Evolutionary conservation across 495 filamentous ascomycete species (phyloP), one percentile per base, ranked within the genome.

Genomic region (Diplogelasinospora grovesii): DNA sequence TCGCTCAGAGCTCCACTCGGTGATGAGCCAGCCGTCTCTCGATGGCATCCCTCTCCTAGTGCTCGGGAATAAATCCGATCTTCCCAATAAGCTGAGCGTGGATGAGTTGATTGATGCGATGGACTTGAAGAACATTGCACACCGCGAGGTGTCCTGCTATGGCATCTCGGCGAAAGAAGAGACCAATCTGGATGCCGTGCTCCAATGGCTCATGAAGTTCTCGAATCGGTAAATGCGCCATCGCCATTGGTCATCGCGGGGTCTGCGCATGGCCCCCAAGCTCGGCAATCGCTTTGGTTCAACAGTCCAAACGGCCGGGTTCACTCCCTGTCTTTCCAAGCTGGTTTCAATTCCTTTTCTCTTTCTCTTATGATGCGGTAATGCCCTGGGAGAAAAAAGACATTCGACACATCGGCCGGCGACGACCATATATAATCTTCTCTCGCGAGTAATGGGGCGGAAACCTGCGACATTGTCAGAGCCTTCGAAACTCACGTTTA

Each of bases 161-260:
- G 89, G 92, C 38, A 97, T 98, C 66, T 95, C 88, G 54, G 92
- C 90, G 25, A 95, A 95, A 59, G 90, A 98, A 59, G 92, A 98
- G 66, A 96, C 90, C 22, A 98, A 98, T 64, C 77, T 98, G 49
- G 92, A 98, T 61, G 92, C 89, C 4, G 92, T 98, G 25, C 64
- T 98, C 55, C 86, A 95, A 57, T 98, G 93, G 90, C 68, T 98
- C 60, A 89, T 98, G 64, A 89, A 87, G 36, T 81, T 84, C 41
- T 78, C 89, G 43, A 85, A 78, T 62, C 79, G 61, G 52, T 71
- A 51, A 68, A 41, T 39, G 40, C 14, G 20, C 13, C 15, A 22
- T 20, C 29, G 9, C 20, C 23, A 20, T 21, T 18, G 11, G 28
- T 42, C 24, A 45, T 29, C 27, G 21, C 18, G 24, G 25, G 33